These are phyloP conservation scores for Aspergillus persii DNA, from an alignment of 2,329 filamentous ascomycete genomes.

Conservation along the genomic window DNA sequence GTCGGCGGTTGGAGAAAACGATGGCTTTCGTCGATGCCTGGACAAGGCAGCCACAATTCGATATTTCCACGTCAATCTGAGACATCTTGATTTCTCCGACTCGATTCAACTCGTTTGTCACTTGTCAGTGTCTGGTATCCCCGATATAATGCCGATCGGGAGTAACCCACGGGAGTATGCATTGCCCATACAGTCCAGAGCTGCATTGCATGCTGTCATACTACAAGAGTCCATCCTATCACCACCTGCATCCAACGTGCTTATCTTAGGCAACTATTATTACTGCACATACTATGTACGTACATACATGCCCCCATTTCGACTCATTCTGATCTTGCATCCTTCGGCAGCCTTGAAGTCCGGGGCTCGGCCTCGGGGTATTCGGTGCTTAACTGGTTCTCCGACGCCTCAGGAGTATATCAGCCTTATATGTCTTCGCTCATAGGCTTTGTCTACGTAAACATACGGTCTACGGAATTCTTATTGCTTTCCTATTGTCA, in stretches of 20 bases:
- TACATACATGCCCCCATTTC: background rate
- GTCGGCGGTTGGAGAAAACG: no score
- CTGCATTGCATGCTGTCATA: no score
- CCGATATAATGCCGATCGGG: background rate
- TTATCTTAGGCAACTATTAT: background rate
- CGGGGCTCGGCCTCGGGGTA: conserved; percentile 1
- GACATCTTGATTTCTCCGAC: background rate
- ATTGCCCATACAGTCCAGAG: no score
- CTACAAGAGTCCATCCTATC: background rate
- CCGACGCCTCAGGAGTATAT: background rate
- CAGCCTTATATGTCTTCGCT: background rate
- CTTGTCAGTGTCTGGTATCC: background rate
- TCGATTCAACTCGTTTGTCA: background rate
- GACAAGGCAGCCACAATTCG: background rate
- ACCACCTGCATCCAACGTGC: background rate
- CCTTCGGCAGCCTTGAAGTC: background rate
- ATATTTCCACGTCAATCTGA: background rate
- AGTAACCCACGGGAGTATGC: no score
- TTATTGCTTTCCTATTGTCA: background rate
- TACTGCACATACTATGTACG: background rate
- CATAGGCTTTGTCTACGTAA: background rate
- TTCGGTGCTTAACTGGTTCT: background rate
- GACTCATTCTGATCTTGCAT: background rate
- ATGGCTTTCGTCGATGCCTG: background rate
- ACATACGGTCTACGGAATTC: no score